Conservation (phyloP, 176 grass and related monocot species). For the Puya raimondii region DNA sequence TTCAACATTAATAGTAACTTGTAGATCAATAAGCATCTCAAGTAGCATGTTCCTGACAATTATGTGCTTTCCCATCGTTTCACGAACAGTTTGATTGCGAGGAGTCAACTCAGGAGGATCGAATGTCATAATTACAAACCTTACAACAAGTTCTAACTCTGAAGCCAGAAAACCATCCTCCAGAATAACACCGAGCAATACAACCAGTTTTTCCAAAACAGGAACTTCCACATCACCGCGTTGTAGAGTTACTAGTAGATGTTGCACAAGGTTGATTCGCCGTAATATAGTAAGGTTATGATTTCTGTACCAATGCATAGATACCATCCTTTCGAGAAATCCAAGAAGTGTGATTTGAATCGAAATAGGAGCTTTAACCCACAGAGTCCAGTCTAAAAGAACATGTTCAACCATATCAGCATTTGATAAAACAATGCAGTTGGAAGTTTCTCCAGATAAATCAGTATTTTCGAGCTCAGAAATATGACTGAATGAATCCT, state of each 20-base stretch:
- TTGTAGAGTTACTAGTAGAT: slow-evolving; percentile 95
- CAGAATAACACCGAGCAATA: slow-evolving; percentile 96
- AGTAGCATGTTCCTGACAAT: slow-evolving; percentile 98
- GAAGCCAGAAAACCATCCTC: slow-evolving; percentile 97
- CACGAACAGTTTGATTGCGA: slow-evolving; percentile 57
- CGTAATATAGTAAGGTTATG: slow-evolving; percentile 96
- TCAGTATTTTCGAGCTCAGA: slow-evolving; percentile 92
- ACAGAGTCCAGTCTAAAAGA: slow-evolving; percentile 97
- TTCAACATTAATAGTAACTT: slow-evolving; percentile 78
- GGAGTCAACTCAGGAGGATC: slow-evolving; percentile 70
- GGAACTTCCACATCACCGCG: slow-evolving; percentile 93
- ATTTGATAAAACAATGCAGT: slow-evolving; percentile 95
- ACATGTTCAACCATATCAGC: slow-evolving; percentile 99
- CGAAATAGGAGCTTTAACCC: slow-evolving; percentile 85
- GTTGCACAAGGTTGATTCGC: slow-evolving; percentile 91
- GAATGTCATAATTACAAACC: slow-evolving; percentile 99
- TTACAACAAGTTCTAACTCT: slow-evolving; percentile 91
- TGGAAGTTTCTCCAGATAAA: slow-evolving; percentile 64
- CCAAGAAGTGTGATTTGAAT: slow-evolving; percentile 93
- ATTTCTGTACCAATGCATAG: slow-evolving; percentile 97
- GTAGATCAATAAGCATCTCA: slow-evolving; percentile 98
- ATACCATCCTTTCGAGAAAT: slow-evolving; percentile 99
- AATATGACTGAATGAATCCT: slow-evolving; percentile 92
- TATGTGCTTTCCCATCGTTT: slow-evolving; percentile 94
- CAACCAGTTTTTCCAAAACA: slow-evolving; percentile 95